Base-by-base conservation (phyloP, 2,329 filamentous ascomycete genomes). In the Tolypocladium album region DNA sequence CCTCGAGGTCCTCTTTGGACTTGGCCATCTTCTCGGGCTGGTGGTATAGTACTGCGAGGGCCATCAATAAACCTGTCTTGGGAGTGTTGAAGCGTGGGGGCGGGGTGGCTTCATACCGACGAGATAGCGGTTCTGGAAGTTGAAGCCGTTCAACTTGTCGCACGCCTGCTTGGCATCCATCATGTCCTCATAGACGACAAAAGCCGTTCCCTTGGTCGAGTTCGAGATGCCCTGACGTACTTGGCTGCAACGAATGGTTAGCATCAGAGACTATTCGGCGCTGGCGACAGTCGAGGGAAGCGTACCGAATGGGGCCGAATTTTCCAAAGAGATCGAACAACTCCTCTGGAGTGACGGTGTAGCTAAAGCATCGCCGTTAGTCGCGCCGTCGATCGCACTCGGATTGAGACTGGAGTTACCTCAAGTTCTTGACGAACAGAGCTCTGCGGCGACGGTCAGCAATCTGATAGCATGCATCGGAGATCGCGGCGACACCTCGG, bases 351-450 rank as follows among this genome's bases (percentile, higher is more conserved):
- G 92, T 94, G 73, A 99, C 92, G 89, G 95, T 96, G 86, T 97
- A 97, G 88, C 92, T 96, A 66, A 53, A 69, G 58, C 24, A 59
- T 40, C 15, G 43, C 43, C 24, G 59, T 66, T 43, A 62, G 62
- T 57, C 40, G 24, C n/a, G 50, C n/a, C 22, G 34, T 59, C 53
- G 22, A 42, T 52, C 57, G 42, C n/a, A 13, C 42, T 42, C 43
- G 24, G 58, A 38, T 40, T 38, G 52, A 58, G 45, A 45, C 20
- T 36, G 36, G 34, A 56, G 38, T 68, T 77, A 95, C 91, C 90
- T 96, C 82, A 97, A 86, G 86, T 99, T 97, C 90, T 97, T 97
- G 72, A 97, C 93, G 86, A 97, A 97, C 82, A 99, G 90, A 88
- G 94, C 93, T 88, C 93, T 96, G 68, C 64, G 56, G 59, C 6